Percentiles rank a stretch among this genome's conserved stretches.
These are phyloP conservation scores for Acacia confusa DNA, from an alignment of 306 rosid species.

Conservation along the genomic window DNA sequence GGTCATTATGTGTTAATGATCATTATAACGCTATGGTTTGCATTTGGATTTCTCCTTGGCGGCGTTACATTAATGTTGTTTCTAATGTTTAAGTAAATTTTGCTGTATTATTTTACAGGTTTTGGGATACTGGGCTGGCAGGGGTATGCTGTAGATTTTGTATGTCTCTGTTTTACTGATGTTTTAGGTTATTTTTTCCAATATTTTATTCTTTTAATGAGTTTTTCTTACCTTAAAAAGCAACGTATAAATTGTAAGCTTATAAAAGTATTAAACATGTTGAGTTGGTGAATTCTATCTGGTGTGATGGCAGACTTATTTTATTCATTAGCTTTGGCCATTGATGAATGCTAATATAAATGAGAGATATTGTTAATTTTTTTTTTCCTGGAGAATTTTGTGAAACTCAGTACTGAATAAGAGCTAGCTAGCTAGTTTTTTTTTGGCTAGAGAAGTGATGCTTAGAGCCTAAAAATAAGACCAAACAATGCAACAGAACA, in stretches of 20 bases:
- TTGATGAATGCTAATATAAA: background rate
- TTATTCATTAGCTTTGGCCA: background rate
- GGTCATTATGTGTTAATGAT: background rate
- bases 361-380: background rate
- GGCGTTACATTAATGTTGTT: background rate
- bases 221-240: slow-evolving; percentile 7
- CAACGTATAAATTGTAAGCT: background rate
- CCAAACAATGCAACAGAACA: background rate
- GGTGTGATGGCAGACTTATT: background rate
- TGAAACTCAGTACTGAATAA: background rate
- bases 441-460: background rate
- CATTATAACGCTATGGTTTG: background rate
- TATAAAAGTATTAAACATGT: background rate
- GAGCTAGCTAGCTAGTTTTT: background rate
- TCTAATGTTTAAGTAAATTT: slow-evolving; percentile 21
- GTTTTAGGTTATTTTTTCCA: background rate
- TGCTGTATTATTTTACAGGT: slow-evolving; percentile 47
- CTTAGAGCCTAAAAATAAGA: background rate
- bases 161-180: slow-evolving; percentile 42
- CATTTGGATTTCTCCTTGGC: background rate
- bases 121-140: slow-evolving; percentile 67
- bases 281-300: slow-evolving; percentile 4
- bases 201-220: background rate
- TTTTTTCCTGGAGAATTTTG: background rate
- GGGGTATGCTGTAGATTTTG: slow-evolving; percentile 94